These are phyloP conservation scores for Crepidotus variabilis DNA, from an alignment of 768 basidiomycete genomes.

Conservation along the genomic window DNA sequence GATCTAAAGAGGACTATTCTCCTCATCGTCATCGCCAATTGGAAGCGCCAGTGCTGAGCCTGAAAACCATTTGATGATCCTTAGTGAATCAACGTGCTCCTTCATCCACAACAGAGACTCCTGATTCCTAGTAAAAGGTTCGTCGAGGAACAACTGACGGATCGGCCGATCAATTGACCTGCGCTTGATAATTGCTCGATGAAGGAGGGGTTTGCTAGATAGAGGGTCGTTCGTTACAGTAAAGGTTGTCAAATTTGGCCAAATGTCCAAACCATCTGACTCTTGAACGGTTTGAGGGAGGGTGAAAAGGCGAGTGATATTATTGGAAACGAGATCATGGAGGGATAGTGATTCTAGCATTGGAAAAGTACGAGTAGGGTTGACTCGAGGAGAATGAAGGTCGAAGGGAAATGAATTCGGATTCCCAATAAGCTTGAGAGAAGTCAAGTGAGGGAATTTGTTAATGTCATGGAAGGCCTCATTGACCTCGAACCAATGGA, in stretches of 20 bases:
- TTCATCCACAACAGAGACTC: slow-evolving; percentile 26
- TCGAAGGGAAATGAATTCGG: slow-evolving; percentile 12
- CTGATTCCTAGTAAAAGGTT: slow-evolving; percentile 14
- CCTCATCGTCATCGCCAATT: not conserved
- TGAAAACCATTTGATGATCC: slow-evolving; percentile 2
- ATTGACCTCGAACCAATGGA: slow-evolving; percentile 11
- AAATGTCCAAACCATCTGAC: not conserved
- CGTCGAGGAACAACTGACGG: slow-evolving; percentile 18
- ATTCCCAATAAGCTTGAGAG: slow-evolving; percentile 18
- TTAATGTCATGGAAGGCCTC: slow-evolving; percentile 8
- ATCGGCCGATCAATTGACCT: slow-evolving; percentile 14
- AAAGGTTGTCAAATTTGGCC: slow-evolving; percentile 21
- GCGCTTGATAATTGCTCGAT: slow-evolving; percentile 18
- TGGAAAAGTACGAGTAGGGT: slow-evolving; percentile 22
- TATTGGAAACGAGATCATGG: slow-evolving; percentile 17
- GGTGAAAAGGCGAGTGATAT: slow-evolving; percentile 17
- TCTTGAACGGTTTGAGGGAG: not conserved
- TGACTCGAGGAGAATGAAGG: slow-evolving; percentile 5
- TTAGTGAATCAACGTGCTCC: slow-evolving; percentile 17
- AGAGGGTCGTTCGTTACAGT: slow-evolving; percentile 18
- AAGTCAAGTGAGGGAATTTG: slow-evolving; percentile 16
- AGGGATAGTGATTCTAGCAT: slow-evolving; percentile 20
- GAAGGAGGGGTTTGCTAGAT: slow-evolving; percentile 24
- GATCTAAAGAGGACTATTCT: not conserved
- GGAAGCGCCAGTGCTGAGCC: not conserved